Evolutionary conservation across 768 basidiomycete species (phyloP), one percentile per base, ranked within the genome.

Genomic region (Lactarius vividus): DNA sequence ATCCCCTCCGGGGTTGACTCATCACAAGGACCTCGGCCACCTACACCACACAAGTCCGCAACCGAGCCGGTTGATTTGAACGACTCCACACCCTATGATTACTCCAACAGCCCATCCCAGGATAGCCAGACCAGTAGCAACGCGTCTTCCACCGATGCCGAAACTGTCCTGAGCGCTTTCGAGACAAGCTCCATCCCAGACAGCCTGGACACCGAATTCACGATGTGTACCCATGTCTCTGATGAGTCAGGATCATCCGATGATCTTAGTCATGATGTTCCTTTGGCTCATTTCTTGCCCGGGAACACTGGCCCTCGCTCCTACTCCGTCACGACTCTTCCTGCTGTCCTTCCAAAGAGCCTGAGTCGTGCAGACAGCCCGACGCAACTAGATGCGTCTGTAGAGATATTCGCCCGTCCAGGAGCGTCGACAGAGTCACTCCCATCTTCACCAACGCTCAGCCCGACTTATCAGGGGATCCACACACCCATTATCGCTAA

Each of bases 341-440:
- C 80, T 18, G 73, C 80, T 18, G 74, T 69, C 3, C 61, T 74
- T 18, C 46, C 74, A 20, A 58, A 63, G 29, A 46, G 31, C 64
- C 67, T 67, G 57, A 72, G 64, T 49, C 61, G 7, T 61, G 64
- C 39, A 57, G 75, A 75, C 76, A 83, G 82, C 64, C 81, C 82
- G 2, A 68, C 72, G 18, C 81, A 71, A 18, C 84, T 88, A 82
- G 89, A 92, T 72, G 86, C 85, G 8, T 89, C 88, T 18, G 93
- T 95, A 42, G 77, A 89, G 70, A 80, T 79, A 20, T 88, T 94
- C 75, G 89, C 86, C 28, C 84, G 93, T 57, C 91, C 94, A 18
- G 87, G 83, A 13, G 82, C 84, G 59, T 90, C 88, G 15, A 93
- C 92, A 8, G 91, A 92, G 78, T 85, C 85, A 66, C 78, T 91